Percentiles rank a stretch among this genome's conserved stretches.
phyloP scores from a whole-genome alignment of 495 filamentous ascomycete species.

The Lepraria neglecta region DNA sequence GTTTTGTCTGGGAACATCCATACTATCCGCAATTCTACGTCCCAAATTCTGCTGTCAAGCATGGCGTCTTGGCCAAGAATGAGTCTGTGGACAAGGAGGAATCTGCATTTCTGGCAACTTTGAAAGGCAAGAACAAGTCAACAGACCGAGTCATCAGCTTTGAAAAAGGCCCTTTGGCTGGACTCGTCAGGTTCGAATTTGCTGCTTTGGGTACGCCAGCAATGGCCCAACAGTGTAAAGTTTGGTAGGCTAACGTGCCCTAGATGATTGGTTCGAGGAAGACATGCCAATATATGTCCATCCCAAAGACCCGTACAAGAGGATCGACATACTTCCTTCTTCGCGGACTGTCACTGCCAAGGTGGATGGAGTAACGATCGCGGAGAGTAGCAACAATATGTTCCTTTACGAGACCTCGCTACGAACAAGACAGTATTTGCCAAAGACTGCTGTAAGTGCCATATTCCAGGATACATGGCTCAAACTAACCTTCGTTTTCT shows the following conservation, averaged over 20 bases:
- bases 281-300: slow-evolving; percentile 50
- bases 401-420: slow-evolving; percentile 27
- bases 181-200: slow-evolving; percentile 23
- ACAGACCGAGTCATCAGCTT: slow-evolving; percentile 21
- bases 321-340: slow-evolving; percentile 51
- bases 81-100: slow-evolving; percentile 21
- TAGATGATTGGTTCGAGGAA: slow-evolving; percentile 56
- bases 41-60: slow-evolving; percentile 8
- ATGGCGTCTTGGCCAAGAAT: slow-evolving; percentile 15
- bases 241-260: not conserved
- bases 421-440: slow-evolving; percentile 25
- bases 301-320: slow-evolving; percentile 56
- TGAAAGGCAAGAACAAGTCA: slow-evolving; percentile 19
- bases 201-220: slow-evolving; percentile 15
- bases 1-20: slow-evolving; percentile 19
- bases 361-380: slow-evolving; percentile 42
- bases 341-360: slow-evolving; percentile 43
- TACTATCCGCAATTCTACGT: slow-evolving; percentile 24
- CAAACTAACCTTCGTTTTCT: not conserved
- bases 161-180: slow-evolving; percentile 20
- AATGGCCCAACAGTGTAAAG: not conserved
- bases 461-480: not conserved
- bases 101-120: slow-evolving; percentile 20
- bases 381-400: slow-evolving; percentile 32
- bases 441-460: slow-evolving; percentile 23